Conservation (phyloP, 495 filamentous ascomycete genomes). For the Pseudevernia furfuracea region DNA sequence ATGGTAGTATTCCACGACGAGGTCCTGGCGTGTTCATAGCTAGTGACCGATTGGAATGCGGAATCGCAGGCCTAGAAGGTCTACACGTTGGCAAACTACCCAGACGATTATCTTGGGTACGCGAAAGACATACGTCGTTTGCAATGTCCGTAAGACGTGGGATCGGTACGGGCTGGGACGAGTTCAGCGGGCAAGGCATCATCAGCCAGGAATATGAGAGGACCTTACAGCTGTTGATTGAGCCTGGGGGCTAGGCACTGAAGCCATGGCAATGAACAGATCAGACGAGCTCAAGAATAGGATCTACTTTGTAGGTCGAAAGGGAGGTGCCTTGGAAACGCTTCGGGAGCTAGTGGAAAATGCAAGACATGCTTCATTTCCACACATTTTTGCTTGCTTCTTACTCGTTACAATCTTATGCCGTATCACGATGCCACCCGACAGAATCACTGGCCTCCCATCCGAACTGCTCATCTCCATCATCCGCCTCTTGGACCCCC, state of each 20-base stretch:
- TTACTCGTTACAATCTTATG: too few relatives aligned
- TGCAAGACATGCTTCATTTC: background rate
- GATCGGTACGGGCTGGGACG: conserved; percentile 60
- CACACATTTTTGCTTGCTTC: too few relatives aligned
- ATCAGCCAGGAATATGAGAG: background rate
- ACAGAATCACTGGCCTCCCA: background rate
- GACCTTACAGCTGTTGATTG: background rate
- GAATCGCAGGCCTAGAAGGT: conserved; percentile 63
- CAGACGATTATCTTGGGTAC: background rate
- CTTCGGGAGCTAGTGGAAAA: conserved; percentile 1
- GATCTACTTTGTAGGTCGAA: background rate
- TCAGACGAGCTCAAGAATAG: background rate
- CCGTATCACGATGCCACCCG: background rate
- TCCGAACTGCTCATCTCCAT: background rate
- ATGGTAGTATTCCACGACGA: conserved; percentile 82
- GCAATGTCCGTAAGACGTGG: conserved; percentile 76
- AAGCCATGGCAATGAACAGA: background rate
- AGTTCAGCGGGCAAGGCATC: background rate
- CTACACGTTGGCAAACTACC: background rate
- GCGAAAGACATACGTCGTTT: conserved; percentile 59
- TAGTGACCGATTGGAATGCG: conserved; percentile 58
- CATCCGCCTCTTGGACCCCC: background rate
- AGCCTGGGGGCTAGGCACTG: background rate
- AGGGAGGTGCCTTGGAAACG: background rate
- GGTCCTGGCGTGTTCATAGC: conserved; percentile 76